phyloP scores from a whole-genome alignment of 345 rosid genomes.

The Populus deltoides region DNA sequence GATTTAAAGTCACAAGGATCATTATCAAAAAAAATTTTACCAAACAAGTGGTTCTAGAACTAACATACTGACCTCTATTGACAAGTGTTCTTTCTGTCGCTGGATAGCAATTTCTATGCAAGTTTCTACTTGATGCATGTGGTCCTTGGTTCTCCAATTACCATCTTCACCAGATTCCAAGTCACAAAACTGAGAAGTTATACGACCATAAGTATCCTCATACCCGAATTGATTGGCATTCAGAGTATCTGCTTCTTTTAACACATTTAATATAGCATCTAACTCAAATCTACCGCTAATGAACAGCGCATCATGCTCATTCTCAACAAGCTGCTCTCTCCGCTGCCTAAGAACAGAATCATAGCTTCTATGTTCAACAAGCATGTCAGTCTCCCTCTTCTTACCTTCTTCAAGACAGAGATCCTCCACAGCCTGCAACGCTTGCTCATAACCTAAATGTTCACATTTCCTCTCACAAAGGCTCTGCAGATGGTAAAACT shows the following conservation, averaged over 20 bases:
- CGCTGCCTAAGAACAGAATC: slow-evolving; percentile 64
- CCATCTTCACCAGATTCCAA: slow-evolving; percentile 77
- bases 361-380: slow-evolving; percentile 52
- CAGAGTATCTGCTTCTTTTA: slow-evolving; percentile 73
- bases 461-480: slow-evolving; percentile 81
- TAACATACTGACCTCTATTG: slow-evolving; percentile 59
- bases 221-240: slow-evolving; percentile 71
- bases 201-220: slow-evolving; percentile 53
- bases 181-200: slow-evolving; percentile 72
- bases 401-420: slow-evolving; percentile 80
- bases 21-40: neutral
- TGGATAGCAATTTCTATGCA: slow-evolving; percentile 74
- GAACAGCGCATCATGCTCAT: slow-evolving; percentile 46
- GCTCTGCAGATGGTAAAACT: slow-evolving; percentile 65
- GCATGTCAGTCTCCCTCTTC: slow-evolving; percentile 62
- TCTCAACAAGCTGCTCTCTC: slow-evolving; percentile 58
- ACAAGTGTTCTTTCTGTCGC: slow-evolving; percentile 75
- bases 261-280: slow-evolving; percentile 65
- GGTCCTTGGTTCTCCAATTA: slow-evolving; percentile 73
- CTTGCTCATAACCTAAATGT: slow-evolving; percentile 76
- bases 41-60: slow-evolving; percentile 12
- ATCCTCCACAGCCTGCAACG: slow-evolving; percentile 77
- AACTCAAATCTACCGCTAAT: slow-evolving; percentile 56
- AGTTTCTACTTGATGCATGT: slow-evolving; percentile 63
- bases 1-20: slow-evolving; percentile 3